Evolutionary conservation across 1,284 basidiomycete genomes (phyloP), one percentile per base, ranked within the genome.

Genomic region (Leccinum subatratum): DNA sequence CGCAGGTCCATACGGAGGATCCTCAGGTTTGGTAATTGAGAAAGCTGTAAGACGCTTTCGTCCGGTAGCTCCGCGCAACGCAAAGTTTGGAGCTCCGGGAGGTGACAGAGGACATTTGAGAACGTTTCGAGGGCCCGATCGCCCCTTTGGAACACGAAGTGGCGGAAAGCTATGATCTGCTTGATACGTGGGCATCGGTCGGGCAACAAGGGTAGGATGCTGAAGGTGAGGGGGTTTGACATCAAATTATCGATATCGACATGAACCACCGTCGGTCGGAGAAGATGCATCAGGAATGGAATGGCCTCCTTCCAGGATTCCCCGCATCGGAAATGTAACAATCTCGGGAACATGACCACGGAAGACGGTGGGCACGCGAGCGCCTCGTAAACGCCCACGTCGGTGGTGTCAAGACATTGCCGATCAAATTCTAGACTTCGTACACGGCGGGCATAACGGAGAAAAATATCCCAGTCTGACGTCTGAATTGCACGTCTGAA

Each of bases 161-260:
- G 73, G 22, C 74, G 72, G 56, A 74, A 76, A 7, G 72, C 71
- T 72, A 76, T 74, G 56, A 76, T 63, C 39, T 72, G 73, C 25
- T 39, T 73, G 70, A 76, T 68, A 32, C 66, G 70, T 20, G 73
- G 74, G 63, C 73, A 75, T 1, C 32, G 62, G 3, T 18, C 16
- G 8, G 72, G 72, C 3, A 76, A 34, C 25, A 72, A 28, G 20
- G 74, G 74, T 1, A 75, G 63, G 16, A 75, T 4, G 30, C 0
- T 1, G 37, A 63, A 63, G 0, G 73, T 75, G 12, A 74, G 68
- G 34, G 72, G 45, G 25, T 76, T 76, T 4, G 70, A 64, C 72
- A 72, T 72, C 64, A 73, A 59, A 61, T 75, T 76, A 65, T 76
- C 72, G 34, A 76, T 75, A 66, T 76, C 72, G n/a, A 75, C 73